Evolutionary conservation across 768 basidiomycete species (phyloP), one percentile per base, ranked within the genome.

Genomic region (Suillus alpinus): DNA sequence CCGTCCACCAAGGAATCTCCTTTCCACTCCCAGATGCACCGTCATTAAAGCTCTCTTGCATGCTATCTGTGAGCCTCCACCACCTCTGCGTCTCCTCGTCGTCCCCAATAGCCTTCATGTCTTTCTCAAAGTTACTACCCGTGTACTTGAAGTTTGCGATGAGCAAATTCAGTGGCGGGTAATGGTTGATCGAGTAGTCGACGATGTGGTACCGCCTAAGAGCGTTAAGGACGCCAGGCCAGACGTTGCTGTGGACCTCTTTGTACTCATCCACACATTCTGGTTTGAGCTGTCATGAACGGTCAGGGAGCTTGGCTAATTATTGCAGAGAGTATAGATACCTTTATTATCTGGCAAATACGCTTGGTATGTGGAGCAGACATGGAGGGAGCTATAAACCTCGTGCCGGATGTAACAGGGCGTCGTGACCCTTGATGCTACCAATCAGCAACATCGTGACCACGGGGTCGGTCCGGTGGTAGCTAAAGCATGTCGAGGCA

Each of bases 61-160:
- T 89, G 4, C 67, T 76, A 69, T 91, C 91, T 0, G 47, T 49
- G 89, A 91, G 70, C 65, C 78, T 75, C 91, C 91, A 92, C 91
- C 91, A 92, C 61, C 81, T 70, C 69, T 80, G 81, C n/a, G 89
- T 92, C 68, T 87, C 85, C 16, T 82, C 77, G 68, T 90, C 87
- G 18, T 83, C 82, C 3, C 3, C 86, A 32, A 91, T 79, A 23
- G 69, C 77, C 39, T 75, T 77, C 89, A 92, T 91, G 66, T 92
- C 91, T 14, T 63, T 75, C 44, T 81, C 83, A 41, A 83, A 91
- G 65, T 92, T 82, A 3, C 74, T 61, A 0, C 90, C 91, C 0
- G 78, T 83, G 66, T 92, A 92, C 67, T 88, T 88, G 80, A 92
- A 88, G 49, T 80, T 85, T n/a, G 89, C 89, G 62, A 92, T 82